Evolutionary conservation across 2,329 filamentous ascomycete genomes (phyloP), one percentile per base, ranked within the genome.

Genomic region (Coniochaeta sp.): DNA sequence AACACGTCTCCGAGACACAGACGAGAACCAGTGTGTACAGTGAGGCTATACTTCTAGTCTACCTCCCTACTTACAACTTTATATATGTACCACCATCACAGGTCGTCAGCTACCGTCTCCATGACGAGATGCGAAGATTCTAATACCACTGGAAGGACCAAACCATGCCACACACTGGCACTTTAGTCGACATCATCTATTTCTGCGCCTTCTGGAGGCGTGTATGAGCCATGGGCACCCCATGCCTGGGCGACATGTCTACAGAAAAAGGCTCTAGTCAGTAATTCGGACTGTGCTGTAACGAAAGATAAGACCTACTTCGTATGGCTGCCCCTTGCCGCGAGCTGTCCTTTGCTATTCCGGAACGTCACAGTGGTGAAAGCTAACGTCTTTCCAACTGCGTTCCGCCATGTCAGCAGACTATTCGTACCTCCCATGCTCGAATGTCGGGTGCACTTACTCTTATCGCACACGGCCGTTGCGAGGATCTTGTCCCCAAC

Each of bases 341-440:
- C 81, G 4, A 88, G 68, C 50, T 88, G 79, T 6, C 84, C 84
- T 62, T 84, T 80, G 57, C 72, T 72, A 62, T 88, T 87, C 58
- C 72, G 79, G 63, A 88, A 88, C 0, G 79, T 78, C 17, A 88
- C 75, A 0, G 79, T 81, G 0, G 86, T 88, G 64, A 79, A 88
- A 6, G 85, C 86, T 5, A 88, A 70, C 0, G 81, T 87, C 64
- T 82, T 85, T n/a, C 85, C 85, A 64, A 88, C 84, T 87, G 58
- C 6, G n/a, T 26, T 4, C 24, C 30, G 47, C 22, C 24, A 4
- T 2, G 47, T 52, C 47, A 52, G 47, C 4, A 52, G 8, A n/a
- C 14, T 32, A 12, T 12, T 19, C 2, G 4, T 2, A 14, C n/a
- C n/a, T n/a, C n/a, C n/a, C n/a, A 24, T 22, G 19, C 17, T 22